A percentile compares a stretch with the other conserved stretches of the same genome.
phyloP scores from a whole-genome alignment of 2,329 filamentous ascomycete species.

The Orbilia quercus region DNA sequence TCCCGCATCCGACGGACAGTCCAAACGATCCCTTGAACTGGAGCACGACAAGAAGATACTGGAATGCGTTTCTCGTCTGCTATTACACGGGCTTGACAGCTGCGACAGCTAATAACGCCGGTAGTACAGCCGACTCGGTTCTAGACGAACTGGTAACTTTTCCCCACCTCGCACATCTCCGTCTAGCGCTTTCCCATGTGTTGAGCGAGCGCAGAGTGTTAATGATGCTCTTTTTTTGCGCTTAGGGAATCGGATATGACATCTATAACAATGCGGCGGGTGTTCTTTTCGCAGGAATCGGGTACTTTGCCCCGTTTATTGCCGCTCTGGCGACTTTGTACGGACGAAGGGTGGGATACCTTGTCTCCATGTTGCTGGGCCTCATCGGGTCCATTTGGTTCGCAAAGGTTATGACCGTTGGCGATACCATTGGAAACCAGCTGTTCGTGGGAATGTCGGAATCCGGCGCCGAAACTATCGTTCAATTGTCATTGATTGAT shows the following conservation, averaged over 20 bases:
- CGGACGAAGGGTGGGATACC: constrained; percentile 69
- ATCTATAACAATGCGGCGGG: constrained; percentile 71
- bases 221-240: not conserved
- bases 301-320: constrained; percentile 69
- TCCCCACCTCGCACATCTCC: not conserved
- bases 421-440: constrained; percentile 69
- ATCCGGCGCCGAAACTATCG: constrained; percentile 69
- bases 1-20: constrained; percentile 68
- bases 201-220: constrained; percentile 11
- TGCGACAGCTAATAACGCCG: constrained; percentile 70
- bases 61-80: constrained; percentile 68
- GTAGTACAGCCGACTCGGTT: constrained; percentile 67
- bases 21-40: constrained; percentile 69
- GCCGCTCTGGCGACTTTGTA: constrained; percentile 69
- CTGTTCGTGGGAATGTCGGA: constrained; percentile 71
- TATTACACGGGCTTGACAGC: constrained; percentile 70
- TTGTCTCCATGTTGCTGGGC: constrained; percentile 67
- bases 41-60: constrained; percentile 66
- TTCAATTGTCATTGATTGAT: constrained; percentile 70
- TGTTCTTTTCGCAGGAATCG: constrained; percentile 69
- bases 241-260: constrained; percentile 66
- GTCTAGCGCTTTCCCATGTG: constrained; percentile 4
- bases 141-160: constrained; percentile 64
- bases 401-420: constrained; percentile 64
- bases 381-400: constrained; percentile 70